phyloP scores from a whole-genome alignment of 192 early-diverging fungal genomes.

The Backusella circina region DNA sequence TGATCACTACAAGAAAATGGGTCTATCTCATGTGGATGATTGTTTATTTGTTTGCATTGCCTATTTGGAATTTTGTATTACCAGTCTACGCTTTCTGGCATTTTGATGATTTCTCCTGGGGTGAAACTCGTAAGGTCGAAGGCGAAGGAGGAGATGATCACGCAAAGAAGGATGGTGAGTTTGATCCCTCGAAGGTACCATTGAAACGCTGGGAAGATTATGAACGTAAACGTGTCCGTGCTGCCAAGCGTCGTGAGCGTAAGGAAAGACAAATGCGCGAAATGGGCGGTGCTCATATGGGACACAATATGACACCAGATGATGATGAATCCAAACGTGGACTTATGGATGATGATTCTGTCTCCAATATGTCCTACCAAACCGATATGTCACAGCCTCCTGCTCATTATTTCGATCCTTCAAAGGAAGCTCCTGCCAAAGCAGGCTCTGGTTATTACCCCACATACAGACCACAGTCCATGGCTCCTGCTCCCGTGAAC shows the following conservation, averaged over 20 bases:
- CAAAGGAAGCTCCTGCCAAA: constrained; percentile 33
- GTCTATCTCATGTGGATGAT: constrained; percentile 93
- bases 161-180: constrained; percentile 68
- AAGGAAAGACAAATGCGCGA: constrained; percentile 30
- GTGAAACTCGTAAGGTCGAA: constrained; percentile 74
- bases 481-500: background rate
- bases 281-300: constrained; percentile 12
- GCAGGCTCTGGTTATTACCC: constrained; percentile 31
- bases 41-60: constrained; percentile 75
- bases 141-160: constrained; percentile 76
- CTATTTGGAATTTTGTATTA: constrained; percentile 93
- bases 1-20: constrained; percentile 80
- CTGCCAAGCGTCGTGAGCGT: constrained; percentile 67
- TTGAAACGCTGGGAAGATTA: constrained; percentile 88
- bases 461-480: constrained; percentile 25
- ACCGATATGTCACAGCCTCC: background rate
- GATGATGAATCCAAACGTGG: constrained; percentile 11
- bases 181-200: constrained; percentile 72
- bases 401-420: constrained; percentile 35
- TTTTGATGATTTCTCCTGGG: constrained; percentile 94
- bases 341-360: constrained; percentile 16
- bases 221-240: constrained; percentile 70
- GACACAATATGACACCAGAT: constrained; percentile 3
- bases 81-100: constrained; percentile 95
- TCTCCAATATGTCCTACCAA: constrained; percentile 16